phyloP scores from a whole-genome alignment of 768 basidiomycete species.

The Jaapia argillacea region DNA sequence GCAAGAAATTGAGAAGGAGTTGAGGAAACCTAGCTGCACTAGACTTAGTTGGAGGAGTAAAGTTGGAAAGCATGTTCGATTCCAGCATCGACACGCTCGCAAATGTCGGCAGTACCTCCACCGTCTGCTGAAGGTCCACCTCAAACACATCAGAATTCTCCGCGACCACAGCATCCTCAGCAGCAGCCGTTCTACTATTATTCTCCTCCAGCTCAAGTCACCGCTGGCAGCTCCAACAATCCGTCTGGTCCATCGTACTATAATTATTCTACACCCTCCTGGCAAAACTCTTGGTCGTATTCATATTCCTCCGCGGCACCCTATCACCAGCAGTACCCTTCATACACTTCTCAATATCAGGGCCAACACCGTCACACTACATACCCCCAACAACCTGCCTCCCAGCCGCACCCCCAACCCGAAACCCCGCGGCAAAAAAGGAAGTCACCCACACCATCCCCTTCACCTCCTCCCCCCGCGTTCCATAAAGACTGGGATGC shows the following conservation, averaged over 20 bases:
- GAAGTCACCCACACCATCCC: constrained; percentile 5
- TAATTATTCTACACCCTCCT: constrained; percentile 10
- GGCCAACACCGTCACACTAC: not conserved
- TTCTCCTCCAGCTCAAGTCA: too few species aligned
- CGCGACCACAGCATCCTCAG: constrained; percentile 5
- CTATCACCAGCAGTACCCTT: constrained; percentile 16
- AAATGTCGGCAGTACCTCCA: constrained; percentile 27
- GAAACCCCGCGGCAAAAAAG: constrained; percentile 1
- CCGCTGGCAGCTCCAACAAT: too few species aligned
- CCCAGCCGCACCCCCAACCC: not conserved
- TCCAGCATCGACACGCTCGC: not conserved
- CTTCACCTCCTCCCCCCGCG: constrained; percentile 8
- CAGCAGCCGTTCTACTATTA: too few species aligned
- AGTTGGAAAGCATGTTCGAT: too few species aligned
- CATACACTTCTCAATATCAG: not conserved
- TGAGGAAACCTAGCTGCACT: too few species aligned
- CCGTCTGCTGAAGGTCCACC: constrained; percentile 27
- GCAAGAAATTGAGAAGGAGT: too few species aligned
- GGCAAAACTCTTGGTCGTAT: constrained; percentile 13
- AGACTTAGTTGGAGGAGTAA: too few species aligned
- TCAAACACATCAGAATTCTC: constrained; percentile 7
- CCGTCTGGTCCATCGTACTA: too few species aligned
- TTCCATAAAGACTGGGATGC: constrained; percentile 12
- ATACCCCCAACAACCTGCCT: not conserved
- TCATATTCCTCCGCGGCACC: constrained; percentile 23